Evolutionary conservation across 176 grass and related monocot species (phyloP).

Genomic region (Guadua angustifolia): DNA sequence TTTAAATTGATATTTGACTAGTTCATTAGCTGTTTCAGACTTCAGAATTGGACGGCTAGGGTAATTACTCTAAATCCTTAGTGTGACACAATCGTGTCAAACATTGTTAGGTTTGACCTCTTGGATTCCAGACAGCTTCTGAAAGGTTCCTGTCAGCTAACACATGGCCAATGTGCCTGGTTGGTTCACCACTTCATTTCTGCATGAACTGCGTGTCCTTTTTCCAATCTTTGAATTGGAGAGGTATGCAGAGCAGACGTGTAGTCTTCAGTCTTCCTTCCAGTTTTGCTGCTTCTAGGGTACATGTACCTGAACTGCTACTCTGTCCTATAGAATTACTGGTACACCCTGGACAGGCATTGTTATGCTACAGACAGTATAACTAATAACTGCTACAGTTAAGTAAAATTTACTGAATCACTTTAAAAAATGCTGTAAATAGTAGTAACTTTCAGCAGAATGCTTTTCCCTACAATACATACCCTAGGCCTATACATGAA

Average conservation of each 20-base stretch:
- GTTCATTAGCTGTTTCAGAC: neutral
- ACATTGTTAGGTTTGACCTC: neutral
- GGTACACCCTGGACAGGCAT: neutral
- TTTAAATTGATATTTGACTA: neutral
- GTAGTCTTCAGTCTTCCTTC: neutral
- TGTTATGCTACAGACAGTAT: neutral
- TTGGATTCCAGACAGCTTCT: constrained; percentile 12
- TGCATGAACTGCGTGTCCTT: neutral
- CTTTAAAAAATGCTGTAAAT: neutral
- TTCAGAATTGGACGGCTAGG: constrained; percentile 10
- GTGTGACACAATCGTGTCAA: neutral
- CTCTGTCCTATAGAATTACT: neutral
- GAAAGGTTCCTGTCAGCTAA: neutral
- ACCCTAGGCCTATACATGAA: neutral
- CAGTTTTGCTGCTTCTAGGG: neutral
- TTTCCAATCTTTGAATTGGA: neutral
- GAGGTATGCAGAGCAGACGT: neutral
- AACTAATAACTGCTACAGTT: neutral
- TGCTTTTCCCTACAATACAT: neutral
- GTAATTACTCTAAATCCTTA: neutral
- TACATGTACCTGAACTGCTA: neutral
- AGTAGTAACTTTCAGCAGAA: neutral
- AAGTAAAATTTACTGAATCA: neutral
- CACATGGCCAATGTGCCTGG: neutral
- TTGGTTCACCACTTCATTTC: neutral